Evolutionary conservation across 2,329 filamentous ascomycete species (phyloP), one percentile per base, ranked within the genome.

Genomic region (Sporothrix humicola): DNA sequence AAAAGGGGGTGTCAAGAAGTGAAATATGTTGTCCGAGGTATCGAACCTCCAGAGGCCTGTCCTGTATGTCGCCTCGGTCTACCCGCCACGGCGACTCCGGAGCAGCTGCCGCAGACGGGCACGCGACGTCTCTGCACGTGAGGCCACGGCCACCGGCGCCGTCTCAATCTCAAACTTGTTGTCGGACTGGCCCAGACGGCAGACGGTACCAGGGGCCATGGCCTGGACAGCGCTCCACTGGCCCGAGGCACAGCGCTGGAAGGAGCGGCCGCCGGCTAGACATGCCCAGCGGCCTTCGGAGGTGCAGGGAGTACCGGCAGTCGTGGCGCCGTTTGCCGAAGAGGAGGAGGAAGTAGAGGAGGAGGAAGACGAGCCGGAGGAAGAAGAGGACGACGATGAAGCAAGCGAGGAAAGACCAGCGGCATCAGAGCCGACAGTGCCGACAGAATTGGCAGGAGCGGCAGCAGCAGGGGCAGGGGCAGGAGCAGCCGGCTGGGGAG

Each of bases 211-310:
- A 0, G 82, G 76, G 1, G 88, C 85, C 84, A 90, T 84, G 50
- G 80, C 77, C 74, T 86, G 82, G 54, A 83, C 75, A 6, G 77
- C 78, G 20, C 86, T 85, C 89, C 89, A 91, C 72, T 80, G 77
- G 6, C 89, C 89, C 15, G 84, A 86, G n/a, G 87, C 88, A 77
- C 89, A 91, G 73, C 88, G 88, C 81, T 91, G 89, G 84, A 89
- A 91, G 69, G 84, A 82, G 31, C 80, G 81, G n/a, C 82, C 83
- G 20, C 81, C 83, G 15, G 42, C 1, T 37, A 89, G 81, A 78
- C 89, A 91, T 80, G 88, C 87, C 87, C 87, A 91, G 17, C 80
- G 77, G 23, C 89, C 89, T 77, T 91, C 88, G 3, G 81, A 73
- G 48, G 78, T 80, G 81, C 89, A 91, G 50, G 83, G 70, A 8